Percentiles rank a stretch among this genome's conserved stretches.
Evolutionary conservation across 192 early-diverging fungal species (phyloP).

Genomic region (Coemansia sp.): DNA sequence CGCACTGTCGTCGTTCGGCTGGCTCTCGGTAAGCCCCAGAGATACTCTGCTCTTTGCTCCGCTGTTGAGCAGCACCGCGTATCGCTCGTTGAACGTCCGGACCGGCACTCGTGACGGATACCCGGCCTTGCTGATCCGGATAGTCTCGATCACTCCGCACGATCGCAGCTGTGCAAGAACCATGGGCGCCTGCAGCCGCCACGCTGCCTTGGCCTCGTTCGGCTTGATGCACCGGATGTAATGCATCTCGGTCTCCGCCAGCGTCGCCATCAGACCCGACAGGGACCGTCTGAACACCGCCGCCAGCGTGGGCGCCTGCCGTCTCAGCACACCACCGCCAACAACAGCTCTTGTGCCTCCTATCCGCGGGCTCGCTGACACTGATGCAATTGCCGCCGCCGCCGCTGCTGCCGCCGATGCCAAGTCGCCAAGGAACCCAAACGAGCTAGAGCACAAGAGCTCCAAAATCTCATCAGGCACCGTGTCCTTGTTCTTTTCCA

Average conservation of each 20-base stretch:
- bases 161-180: slow-evolving; percentile 92
- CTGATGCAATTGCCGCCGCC: background rate
- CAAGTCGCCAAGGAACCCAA: slow-evolving; percentile 36
- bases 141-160: slow-evolving; percentile 98
- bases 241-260: slow-evolving; percentile 88
- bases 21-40: background rate
- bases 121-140: slow-evolving; percentile 96
- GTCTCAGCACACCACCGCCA: slow-evolving; percentile 23
- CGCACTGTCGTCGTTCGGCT: background rate
- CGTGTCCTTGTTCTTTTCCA: slow-evolving; percentile 99
- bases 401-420: slow-evolving; percentile 3
- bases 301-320: slow-evolving; percentile 49
- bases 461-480: slow-evolving; percentile 81
- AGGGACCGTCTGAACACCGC: slow-evolving; percentile 66
- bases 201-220: slow-evolving; percentile 88
- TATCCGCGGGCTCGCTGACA: slow-evolving; percentile 10
- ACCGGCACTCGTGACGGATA: slow-evolving; percentile 91
- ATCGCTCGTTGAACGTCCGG: slow-evolving; percentile 88
- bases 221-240: slow-evolving; percentile 99
- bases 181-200: slow-evolving; percentile 91
- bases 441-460: slow-evolving; percentile 42
- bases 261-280: slow-evolving; percentile 89
- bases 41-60: background rate
- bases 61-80: slow-evolving; percentile 29
- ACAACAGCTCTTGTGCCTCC: slow-evolving; percentile 9